Percentiles rank a stretch among this genome's conserved stretches.
Evolutionary conservation across 2,329 filamentous ascomycete genomes (phyloP).

Genomic region (Tolypocladium pustulatum): DNA sequence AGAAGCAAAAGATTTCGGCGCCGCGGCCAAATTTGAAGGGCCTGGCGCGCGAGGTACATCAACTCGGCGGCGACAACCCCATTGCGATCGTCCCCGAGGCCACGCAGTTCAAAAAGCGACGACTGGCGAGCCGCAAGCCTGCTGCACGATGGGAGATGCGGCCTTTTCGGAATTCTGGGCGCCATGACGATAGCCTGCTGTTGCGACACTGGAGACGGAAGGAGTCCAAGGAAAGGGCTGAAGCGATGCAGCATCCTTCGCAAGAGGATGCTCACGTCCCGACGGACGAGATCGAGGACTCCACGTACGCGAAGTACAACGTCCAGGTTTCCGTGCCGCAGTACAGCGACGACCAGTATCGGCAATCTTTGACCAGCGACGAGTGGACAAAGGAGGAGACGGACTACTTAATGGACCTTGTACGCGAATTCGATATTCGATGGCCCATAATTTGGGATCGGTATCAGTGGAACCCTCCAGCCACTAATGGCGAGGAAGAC

Average conservation of each 20-base stretch:
- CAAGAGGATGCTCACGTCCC: constrained; percentile 19
- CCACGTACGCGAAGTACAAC: constrained; percentile 77
- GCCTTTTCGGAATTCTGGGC: constrained; percentile 68
- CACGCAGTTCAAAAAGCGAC: constrained; percentile 48
- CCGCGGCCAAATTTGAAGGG: constrained; percentile 52
- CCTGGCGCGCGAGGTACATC: constrained; percentile 55
- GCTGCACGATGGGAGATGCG: constrained; percentile 55
- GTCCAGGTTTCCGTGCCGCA: constrained; percentile 66
- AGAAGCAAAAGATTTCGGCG: constrained; percentile 62
- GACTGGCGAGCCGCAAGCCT: constrained; percentile 43
- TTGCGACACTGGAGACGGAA: constrained; percentile 73
- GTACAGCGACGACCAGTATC: constrained; percentile 84
- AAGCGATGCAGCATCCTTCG: constrained; percentile 5
- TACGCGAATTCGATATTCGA: constrained; percentile 70
- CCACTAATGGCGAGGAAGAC: constrained; percentile 33
- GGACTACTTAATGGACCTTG: constrained; percentile 73
- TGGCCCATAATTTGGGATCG: constrained; percentile 91
- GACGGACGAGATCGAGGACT: constrained; percentile 38
- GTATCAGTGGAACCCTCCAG: constrained; percentile 60
- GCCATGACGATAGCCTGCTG: constrained; percentile 54
- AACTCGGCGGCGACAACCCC: constrained; percentile 53
- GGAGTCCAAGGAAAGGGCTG: constrained; percentile 27
- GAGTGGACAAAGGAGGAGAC: constrained; percentile 93
- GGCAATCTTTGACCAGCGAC: constrained; percentile 56
- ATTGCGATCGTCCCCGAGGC: constrained; percentile 56